Evolutionary conservation across 257 asterid species (phyloP).

Genomic region (Vinca minor): DNA sequence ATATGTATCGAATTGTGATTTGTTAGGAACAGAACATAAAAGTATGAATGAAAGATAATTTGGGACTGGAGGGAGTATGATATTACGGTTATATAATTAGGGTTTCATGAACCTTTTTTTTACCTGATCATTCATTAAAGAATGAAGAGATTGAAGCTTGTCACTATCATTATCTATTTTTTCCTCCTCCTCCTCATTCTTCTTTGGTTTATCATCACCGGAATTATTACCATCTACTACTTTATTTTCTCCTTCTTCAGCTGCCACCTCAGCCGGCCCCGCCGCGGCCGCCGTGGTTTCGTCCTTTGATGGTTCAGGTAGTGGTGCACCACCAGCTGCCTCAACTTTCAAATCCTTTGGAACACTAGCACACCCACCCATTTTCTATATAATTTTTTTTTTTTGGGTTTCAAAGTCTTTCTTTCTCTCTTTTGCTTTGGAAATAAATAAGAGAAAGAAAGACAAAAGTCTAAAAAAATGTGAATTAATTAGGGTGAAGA

Average conservation of each 20-base stretch:
- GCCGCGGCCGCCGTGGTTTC: slow-evolving; percentile 2
- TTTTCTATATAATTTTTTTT: not conserved
- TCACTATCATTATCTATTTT: not conserved
- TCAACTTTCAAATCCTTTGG: slow-evolving; percentile 7
- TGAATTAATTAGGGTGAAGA: too few species aligned
- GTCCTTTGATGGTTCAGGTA: slow-evolving; percentile 7
- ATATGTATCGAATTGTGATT: too few species aligned
- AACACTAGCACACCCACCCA: slow-evolving; percentile 17
- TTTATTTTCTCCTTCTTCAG: slow-evolving; percentile 6
- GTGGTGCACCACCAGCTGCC: slow-evolving; percentile 3
- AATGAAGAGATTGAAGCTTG: not conserved
- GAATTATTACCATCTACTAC: not conserved
- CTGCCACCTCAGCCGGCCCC: not conserved
- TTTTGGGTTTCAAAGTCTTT: not conserved
- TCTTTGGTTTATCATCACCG: not conserved
- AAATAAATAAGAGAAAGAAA: slow-evolving; percentile 11
- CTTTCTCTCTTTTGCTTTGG: slow-evolving; percentile 12
- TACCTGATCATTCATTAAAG: not conserved
- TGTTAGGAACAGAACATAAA: too few species aligned
- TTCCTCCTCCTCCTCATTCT: not conserved
- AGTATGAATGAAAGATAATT: too few species aligned
- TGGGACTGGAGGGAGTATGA: too few species aligned
- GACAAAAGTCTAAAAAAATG: not conserved
- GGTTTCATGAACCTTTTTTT: too few species aligned
- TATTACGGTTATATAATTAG: too few species aligned